These are phyloP conservation scores for Hyphopichia homilentoma DNA, from an alignment of 805 yeast genomes.

Conservation along the genomic window DNA sequence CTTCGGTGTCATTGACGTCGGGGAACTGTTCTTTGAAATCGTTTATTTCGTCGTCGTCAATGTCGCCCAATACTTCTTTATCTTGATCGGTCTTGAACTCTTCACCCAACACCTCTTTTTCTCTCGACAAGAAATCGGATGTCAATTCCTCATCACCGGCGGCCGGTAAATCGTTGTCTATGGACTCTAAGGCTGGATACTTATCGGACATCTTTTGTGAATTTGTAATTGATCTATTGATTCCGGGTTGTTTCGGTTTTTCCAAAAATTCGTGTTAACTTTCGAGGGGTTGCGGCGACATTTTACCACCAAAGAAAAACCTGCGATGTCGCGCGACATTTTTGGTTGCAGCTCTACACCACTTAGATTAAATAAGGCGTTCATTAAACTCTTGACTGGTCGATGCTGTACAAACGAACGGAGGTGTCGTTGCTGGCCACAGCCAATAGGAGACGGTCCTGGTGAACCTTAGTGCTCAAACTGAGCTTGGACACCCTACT, in stretches of 20 bases:
- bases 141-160: conserved; percentile 26
- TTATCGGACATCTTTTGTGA: conserved; percentile 58
- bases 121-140: conserved; percentile 64
- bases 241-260: background rate
- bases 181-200: conserved; percentile 65
- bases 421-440: conserved; percentile 68
- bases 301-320: background rate
- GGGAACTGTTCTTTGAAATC: conserved; percentile 67
- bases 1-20: conserved; percentile 41
- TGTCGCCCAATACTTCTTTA: conserved; percentile 39
- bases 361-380: too few relatives aligned
- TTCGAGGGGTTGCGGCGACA: background rate
- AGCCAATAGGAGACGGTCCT: conserved; percentile 40
- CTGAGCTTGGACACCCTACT: conserved; percentile 58
- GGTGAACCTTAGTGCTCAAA: conserved; percentile 40
- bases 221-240: conserved; percentile 1
- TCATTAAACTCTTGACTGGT: too few relatives aligned
- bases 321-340: too few relatives aligned
- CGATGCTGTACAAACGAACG: conserved; percentile 38
- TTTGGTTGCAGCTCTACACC: too few relatives aligned
- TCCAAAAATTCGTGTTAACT: background rate
- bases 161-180: conserved; percentile 24
- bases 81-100: conserved; percentile 69
- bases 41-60: conserved; percentile 44
- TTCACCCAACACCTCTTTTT: conserved; percentile 64